Evolutionary conservation across 176 grass and related monocot species (phyloP), one percentile per base, ranked within the genome.

Genomic region (Oryza glaberrima): DNA sequence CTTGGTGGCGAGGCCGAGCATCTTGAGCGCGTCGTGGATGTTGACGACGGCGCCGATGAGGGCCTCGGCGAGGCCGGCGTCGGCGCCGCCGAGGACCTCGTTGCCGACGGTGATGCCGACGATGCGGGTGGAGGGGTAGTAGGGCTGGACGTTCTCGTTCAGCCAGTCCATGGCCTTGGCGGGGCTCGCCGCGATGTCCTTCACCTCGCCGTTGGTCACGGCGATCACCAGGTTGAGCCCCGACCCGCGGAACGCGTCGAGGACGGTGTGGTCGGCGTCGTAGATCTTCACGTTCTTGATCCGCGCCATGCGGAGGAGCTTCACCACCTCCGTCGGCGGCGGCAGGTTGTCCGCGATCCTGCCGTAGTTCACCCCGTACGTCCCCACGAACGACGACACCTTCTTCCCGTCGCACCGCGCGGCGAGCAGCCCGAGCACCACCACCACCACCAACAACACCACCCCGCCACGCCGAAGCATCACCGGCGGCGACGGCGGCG

Each of bases 71-170:
- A 96, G 73, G 30, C n/a, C 93, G 8, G 71, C 6, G 81, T 99
- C 96, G 3, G 28, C 3, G 1, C 91, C 90, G 58, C 91, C 91
- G 11, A 99, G 81, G 11, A 99, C 74, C 90, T 99, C 96, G 70
- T 99, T 99, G 52, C 96, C 96, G 15, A 99, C 91, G 23, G 88
- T 84, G 86, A 99, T 82, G 25, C 89, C 91, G 26, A 90, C 90
- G 70, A 97, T 90, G 65, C 71, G 78, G 9, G 91, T 90, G 67
- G 85, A 20, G 0, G 91, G 84, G 76, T 94, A 87, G 84, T 92
- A 92, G 9, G 91, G 94, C 70, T 79, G 89, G 54, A 97, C 87
- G 63, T 88, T 75, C 78, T 91, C 54, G 64, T 69, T 85, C 8
- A 97, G 35, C 94, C 94, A 97, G 86, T 92, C 86, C 90, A 86